These are phyloP conservation scores for Daedaleopsis sinensis DNA, from an alignment of 768 basidiomycete genomes.

Conservation along the genomic window DNA sequence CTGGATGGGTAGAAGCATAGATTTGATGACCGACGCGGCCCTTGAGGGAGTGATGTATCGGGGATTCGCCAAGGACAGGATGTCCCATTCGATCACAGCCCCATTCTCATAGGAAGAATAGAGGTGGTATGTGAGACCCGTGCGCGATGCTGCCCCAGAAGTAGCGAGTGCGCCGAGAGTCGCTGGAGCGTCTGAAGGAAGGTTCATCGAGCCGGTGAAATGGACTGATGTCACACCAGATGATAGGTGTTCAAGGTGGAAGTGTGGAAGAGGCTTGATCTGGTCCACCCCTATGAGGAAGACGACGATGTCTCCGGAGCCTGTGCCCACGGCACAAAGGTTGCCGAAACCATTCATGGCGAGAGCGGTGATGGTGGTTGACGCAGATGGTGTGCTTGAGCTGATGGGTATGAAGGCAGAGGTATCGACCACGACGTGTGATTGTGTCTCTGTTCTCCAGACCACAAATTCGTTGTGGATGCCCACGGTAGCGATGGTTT, in stretches of 20 bases:
- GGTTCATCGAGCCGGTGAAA: constrained; percentile 11
- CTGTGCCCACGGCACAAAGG: constrained; percentile 74
- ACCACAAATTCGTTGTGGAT: constrained; percentile 77
- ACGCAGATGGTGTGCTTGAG: constrained; percentile 48
- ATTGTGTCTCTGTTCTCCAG: constrained; percentile 55
- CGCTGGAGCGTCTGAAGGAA: neutral
- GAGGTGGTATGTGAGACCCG: constrained; percentile 13
- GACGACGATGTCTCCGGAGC: constrained; percentile 61
- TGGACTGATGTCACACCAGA: constrained; percentile 13
- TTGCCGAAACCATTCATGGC: constrained; percentile 63
- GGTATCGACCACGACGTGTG: constrained; percentile 52
- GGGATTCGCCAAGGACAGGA: constrained; percentile 32
- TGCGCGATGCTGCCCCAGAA: neutral
- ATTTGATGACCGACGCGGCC: constrained; percentile 46
- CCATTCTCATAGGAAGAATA: constrained; percentile 58
- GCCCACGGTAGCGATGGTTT: constrained; percentile 68
- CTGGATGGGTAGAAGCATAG: constrained; percentile 50
- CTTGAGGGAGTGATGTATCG: constrained; percentile 48
- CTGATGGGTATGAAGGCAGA: constrained; percentile 52
- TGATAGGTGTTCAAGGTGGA: constrained; percentile 44
- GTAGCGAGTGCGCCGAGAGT: neutral
- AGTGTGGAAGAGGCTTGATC: constrained; percentile 42
- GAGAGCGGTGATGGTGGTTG: constrained; percentile 59
- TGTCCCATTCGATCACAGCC: constrained; percentile 54
- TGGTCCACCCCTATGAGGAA: constrained; percentile 56